Evolutionary conservation across 2,329 filamentous ascomycete genomes (phyloP), one percentile per base, ranked within the genome.

Genomic region (Aspergillus udagawae): DNA sequence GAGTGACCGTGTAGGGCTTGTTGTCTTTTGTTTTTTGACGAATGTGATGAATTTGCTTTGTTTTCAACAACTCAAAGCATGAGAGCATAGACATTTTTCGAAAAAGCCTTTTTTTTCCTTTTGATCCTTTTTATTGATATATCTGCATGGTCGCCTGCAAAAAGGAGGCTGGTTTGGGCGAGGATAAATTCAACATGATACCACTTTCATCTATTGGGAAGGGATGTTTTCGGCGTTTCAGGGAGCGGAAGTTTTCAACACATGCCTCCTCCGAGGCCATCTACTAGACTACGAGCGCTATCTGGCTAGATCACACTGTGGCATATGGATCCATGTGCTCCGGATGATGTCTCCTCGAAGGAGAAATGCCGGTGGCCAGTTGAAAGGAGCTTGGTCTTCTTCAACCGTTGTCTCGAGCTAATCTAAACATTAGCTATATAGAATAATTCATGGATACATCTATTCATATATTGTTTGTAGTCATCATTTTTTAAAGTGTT

Each of bases 11-110:
- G 62, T 62, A 61, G 60, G 63, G 45, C 49, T 51, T 56, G 38
- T 51, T 62, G 48, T 51, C 58, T 44, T 54, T 53, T 60, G 62
- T 61, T 57, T 66, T 70, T 65, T 75, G 69, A 77, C 70, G 73
- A 75, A 71, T 75, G 68, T 75, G 74, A 77, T 71, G 72, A 75
- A 69, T 73, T 68, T 67, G 73, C 75, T 78, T 78, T 78, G 74
- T 77, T 76, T 76, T 79, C 77, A 79, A 79, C 77, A 79, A 79
- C 73, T 77, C 76, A 77, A 77, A 75, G 75, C 75, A 74, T 66
- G 66, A 52, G 58, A 67, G 67, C 67, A 74, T 75, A 75, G 72
- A 75, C 66, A 69, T 65, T 64, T 67, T 55, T 51, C 66, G 67
- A 65, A 67, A 67, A 65, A 65, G 60, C 63, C 60, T 62, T 61